Evolutionary conservation across 225 moss, liverwort and hornwort genomes (phyloP).

Genomic region (Climacium dendroides): DNA sequence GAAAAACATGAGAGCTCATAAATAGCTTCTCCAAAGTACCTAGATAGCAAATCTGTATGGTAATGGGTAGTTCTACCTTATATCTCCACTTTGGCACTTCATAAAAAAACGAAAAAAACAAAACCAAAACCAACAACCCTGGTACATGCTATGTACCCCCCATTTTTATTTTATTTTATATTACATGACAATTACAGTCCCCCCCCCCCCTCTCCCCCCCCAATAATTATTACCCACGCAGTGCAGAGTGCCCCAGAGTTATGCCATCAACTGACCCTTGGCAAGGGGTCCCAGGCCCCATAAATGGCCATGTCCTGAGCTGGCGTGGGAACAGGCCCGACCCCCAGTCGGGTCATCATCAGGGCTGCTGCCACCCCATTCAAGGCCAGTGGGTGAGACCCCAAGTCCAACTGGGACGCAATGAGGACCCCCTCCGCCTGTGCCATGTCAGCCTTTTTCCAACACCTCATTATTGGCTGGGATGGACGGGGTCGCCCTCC

Average conservation of each 20-base stretch:
- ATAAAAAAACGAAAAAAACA: too few species aligned
- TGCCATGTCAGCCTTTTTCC: conserved; percentile 23
- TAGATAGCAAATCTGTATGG: too few species aligned
- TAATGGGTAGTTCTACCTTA: too few species aligned
- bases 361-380: not conserved
- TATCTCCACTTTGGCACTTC: too few species aligned
- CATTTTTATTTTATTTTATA: too few species aligned
- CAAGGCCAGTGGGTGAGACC: not conserved
- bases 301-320: conserved; percentile 20
- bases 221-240: not conserved
- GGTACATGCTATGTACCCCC: not conserved
- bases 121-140: too few species aligned
- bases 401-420: conserved; percentile 12
- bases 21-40: too few species aligned
- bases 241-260: not conserved
- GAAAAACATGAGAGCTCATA: too few species aligned
- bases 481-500: not conserved
- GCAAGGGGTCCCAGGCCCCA: not conserved
- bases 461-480: conserved; percentile 4
- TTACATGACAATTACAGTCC: too few species aligned
- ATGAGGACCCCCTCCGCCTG: not conserved
- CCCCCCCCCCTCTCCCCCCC: not conserved
- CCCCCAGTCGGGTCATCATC: not conserved
- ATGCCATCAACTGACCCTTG: not conserved
- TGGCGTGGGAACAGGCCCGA: not conserved